Evolutionary conservation across 192 early-diverging fungal genomes (phyloP), one percentile per base, ranked within the genome.

Genomic region (Phycomyces nitens): DNA sequence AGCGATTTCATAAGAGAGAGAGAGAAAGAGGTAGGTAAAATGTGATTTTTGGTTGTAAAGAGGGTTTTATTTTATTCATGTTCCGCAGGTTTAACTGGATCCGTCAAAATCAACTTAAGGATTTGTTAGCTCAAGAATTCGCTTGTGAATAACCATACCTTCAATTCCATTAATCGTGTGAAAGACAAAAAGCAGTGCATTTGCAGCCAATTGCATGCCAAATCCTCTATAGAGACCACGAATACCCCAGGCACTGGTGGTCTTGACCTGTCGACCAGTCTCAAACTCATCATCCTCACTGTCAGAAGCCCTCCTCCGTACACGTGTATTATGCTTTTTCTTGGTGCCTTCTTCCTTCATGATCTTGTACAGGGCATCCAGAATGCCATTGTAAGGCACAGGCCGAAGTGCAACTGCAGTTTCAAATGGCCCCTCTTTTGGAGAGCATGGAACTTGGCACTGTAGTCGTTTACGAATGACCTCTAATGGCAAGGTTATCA

Each of bases 401-500:
- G 81, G 78, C 9, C 87, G 76, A 12, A 83, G 70, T 18, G 82
- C 78, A 24, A 92, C 86, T 53, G 82, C 79, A 0, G 89, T 84
- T 26, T 86, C 77, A 58, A 85, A 89, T 44, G 66, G 27, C 1
- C 71, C 79, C 20, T 69, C 69, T 38, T 69, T 71, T 44, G 61
- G 70, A 5, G 77, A 84, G 3, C 11, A 47, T 23, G 80, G 77
- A 18, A 87, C 80, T 70, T 97, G 95, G 34, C 89, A 83, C 52
- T 90, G 87, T 40, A 97, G 63, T 3, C 95, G 73, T 65, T 89
- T 87, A 5, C 94, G 77, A 41, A 89, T 84, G 6, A 92, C 88
- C 40, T 97, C 93, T 14, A 97, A 66, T 1, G 95, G 95, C 27
- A 91, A 73, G 56, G 87, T 83, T 12, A 96, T 86, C n/a, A 84